Evolutionary conservation across 768 basidiomycete species (phyloP).

Genomic region (Podaxis carcinomalis): DNA sequence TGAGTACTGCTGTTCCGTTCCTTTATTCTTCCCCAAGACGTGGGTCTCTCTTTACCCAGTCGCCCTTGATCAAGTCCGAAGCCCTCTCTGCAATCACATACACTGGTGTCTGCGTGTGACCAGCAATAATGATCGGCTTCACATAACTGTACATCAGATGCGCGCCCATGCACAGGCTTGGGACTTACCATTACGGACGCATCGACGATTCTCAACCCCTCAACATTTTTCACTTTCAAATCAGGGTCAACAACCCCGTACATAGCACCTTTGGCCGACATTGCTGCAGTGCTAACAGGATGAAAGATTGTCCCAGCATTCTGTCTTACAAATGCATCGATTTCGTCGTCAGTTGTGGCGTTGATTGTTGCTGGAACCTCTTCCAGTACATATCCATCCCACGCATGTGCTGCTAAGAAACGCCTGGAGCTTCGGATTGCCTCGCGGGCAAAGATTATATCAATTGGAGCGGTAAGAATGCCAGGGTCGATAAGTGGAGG

Average conservation of each 20-base stretch:
- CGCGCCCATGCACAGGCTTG: neutral
- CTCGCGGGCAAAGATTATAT: slow-evolving; percentile 18
- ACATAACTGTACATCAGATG: too few relatives aligned
- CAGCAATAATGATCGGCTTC: slow-evolving; percentile 19
- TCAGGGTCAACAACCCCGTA: slow-evolving; percentile 14
- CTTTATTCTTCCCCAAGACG: neutral
- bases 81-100: slow-evolving; percentile 23
- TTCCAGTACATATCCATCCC: neutral
- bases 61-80: too few relatives aligned
- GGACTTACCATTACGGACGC: slow-evolving; percentile 12
- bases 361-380: neutral
- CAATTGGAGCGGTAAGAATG: slow-evolving; percentile 11
- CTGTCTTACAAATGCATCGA: slow-evolving; percentile 5
- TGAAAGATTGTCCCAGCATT: neutral
- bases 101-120: slow-evolving; percentile 23
- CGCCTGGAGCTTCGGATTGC: neutral
- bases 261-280: slow-evolving; percentile 8
- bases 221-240: slow-evolving; percentile 11
- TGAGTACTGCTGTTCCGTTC: neutral
- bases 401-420: slow-evolving; percentile 9
- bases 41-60: neutral
- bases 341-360: neutral
- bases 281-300: slow-evolving; percentile 7
- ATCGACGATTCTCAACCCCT: slow-evolving; percentile 14
- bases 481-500: slow-evolving; percentile 11